These are phyloP conservation scores for Polymyxa betae DNA, from an alignment of 208 protist genomes.

Conservation along the genomic window DNA sequence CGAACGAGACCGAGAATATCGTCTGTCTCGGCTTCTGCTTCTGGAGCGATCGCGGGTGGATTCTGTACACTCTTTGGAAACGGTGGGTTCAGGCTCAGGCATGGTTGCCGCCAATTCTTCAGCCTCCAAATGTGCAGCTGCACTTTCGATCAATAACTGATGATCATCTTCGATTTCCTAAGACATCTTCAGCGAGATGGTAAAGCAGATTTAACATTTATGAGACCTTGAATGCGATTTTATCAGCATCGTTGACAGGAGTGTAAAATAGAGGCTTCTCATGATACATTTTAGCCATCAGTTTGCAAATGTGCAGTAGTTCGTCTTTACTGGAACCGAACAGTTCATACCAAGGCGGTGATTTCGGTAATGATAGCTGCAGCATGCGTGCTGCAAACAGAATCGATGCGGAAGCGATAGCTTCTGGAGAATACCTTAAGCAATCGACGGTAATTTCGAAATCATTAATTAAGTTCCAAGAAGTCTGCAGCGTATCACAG, in stretches of 20 bases:
- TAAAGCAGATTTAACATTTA: not conserved
- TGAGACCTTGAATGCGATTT: not conserved
- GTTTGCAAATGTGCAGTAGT: not conserved
- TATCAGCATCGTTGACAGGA: not conserved
- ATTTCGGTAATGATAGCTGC: not conserved
- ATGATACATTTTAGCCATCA: not conserved
- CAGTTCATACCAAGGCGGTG: conserved; percentile 34
- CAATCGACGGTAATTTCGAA: conserved; percentile 37
- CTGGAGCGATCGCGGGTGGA: too few relatives aligned
- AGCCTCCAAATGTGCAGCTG: not conserved
- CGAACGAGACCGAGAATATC: too few relatives aligned
- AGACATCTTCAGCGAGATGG: not conserved
- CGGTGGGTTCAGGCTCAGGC: not conserved
- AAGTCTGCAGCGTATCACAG: not conserved
- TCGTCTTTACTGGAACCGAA: not conserved
- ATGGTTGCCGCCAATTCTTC: too few relatives aligned
- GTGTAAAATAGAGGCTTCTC: not conserved
- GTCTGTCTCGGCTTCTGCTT: too few relatives aligned
- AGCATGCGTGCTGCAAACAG: not conserved
- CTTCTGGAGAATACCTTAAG: not conserved
- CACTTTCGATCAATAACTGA: not conserved
- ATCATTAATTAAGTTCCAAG: conserved; percentile 42
- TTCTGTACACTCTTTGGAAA: not conserved
- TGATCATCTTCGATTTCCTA: not conserved
- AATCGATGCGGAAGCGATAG: conserved; percentile 38